Evolutionary conservation across 2,329 filamentous ascomycete species (phyloP), one percentile per base, ranked within the genome.

Genomic region (Cercospora berteroae): DNA sequence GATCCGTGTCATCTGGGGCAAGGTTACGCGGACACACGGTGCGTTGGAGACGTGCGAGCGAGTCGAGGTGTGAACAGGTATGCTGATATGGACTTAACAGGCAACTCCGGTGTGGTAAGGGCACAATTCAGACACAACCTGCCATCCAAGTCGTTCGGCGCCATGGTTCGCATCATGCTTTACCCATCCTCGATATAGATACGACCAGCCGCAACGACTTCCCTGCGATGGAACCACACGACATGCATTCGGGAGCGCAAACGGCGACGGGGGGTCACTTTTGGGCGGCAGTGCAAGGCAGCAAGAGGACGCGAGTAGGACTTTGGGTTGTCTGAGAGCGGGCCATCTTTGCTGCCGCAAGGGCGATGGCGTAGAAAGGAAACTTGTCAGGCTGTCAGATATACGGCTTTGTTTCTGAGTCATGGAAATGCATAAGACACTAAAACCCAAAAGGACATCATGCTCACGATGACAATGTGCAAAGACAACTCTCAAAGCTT

Each of bases 1-100:
- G 90, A 96, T 98, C 86, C 90, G 94, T 81, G 83, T 98, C 78
- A 97, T 98, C 87, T 98, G 94, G 93, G 94, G 94, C 87, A 97
- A 97, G 88, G 90, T 98, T 82, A 96, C 93, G 82, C 88, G 93
- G 81, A 90, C 93, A 82, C 94, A 98, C 86, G 94, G 92, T 94
- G 91, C 78, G 79, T 60, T 23, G 52, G 50, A 36, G 27, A 39
- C 1, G 18, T 64, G 33, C 25, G 42, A 25, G 6, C 18, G 18
- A 20, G 36, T 16, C 23, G 33, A 39, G 23, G 42, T 29, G 18
- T 60, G 61, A 13, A 10, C 61, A 39, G 44, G 56, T 56, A 64
- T 67, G 63, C 75, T 76, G 66, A 76, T 65, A 62, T 20, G 33
- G 44, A 61, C 61, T 39, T 6, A 60, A 72, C 72, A 95, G 93